Evolutionary conservation across 1,284 basidiomycete genomes (phyloP).

Genomic region (Peniophora sp.): DNA sequence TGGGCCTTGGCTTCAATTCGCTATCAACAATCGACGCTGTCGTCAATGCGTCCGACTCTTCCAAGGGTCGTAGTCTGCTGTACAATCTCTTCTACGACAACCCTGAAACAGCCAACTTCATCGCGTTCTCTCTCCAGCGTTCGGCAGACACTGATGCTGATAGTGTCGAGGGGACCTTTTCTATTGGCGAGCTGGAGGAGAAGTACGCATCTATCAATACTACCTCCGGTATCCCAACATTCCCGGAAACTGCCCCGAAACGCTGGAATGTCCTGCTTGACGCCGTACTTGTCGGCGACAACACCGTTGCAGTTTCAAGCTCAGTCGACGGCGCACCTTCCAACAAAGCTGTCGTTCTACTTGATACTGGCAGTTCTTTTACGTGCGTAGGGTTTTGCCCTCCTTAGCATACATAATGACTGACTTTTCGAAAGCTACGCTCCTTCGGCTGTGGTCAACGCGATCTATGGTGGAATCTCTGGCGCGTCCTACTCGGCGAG

Average conservation of each 20-base stretch:
- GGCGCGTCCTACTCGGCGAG: constrained; percentile 48
- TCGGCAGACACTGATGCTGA: constrained; percentile 40
- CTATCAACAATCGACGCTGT: constrained; percentile 59
- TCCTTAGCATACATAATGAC: constrained; percentile 5
- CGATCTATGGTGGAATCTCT: constrained; percentile 55
- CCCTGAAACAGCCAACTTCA: constrained; percentile 64
- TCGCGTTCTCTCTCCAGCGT: constrained; percentile 65
- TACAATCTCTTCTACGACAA: constrained; percentile 69
- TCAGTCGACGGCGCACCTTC: constrained; percentile 48
- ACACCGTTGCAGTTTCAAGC: constrained; percentile 43
- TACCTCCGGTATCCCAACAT: constrained; percentile 56
- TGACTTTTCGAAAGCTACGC: constrained; percentile 41
- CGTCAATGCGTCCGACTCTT: constrained; percentile 47
- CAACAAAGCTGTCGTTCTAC: constrained; percentile 60
- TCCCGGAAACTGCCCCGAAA: constrained; percentile 49
- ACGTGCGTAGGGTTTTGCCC: constrained; percentile 39
- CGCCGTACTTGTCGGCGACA: constrained; percentile 49
- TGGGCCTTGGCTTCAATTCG: constrained; percentile 71
- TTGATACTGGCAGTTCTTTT: constrained; percentile 75
- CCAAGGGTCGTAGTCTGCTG: constrained; percentile 58
- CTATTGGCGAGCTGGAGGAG: constrained; percentile 64
- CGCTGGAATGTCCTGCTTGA: constrained; percentile 74
- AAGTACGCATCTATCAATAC: constrained; percentile 49
- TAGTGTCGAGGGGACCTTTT: constrained; percentile 53
- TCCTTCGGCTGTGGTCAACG: constrained; percentile 48